These are phyloP conservation scores for Peronospora belbahrii DNA, from an alignment of 352 stramenopile genomes.

Conservation along the genomic window DNA sequence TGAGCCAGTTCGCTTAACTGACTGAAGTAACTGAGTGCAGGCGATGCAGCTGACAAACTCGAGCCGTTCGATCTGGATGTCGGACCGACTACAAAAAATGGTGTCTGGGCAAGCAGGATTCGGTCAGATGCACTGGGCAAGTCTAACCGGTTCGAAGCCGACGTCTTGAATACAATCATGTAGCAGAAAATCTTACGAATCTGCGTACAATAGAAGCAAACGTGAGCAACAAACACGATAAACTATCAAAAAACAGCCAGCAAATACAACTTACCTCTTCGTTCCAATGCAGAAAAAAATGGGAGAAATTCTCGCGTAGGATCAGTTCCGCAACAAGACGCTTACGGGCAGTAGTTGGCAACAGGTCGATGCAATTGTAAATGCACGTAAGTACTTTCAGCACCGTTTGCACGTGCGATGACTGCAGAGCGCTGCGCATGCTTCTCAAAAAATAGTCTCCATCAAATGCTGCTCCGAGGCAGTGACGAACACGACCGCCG, in stretches of 20 bases:
- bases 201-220: constrained; percentile 13
- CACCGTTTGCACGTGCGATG: constrained; percentile 73
- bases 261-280: constrained; percentile 53
- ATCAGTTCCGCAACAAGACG: constrained; percentile 66
- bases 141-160: constrained; percentile 65
- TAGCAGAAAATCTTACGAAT: constrained; percentile 84
- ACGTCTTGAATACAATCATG: constrained; percentile 80
- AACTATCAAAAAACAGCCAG: neutral
- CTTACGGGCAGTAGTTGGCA: constrained; percentile 56
- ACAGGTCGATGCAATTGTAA: constrained; percentile 72
- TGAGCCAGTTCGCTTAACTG: constrained; percentile 69
- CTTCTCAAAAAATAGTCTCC: constrained; percentile 59
- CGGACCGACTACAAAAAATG: constrained; percentile 48
- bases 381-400: constrained; percentile 83
- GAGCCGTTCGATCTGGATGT: constrained; percentile 10
- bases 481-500: constrained; percentile 28
- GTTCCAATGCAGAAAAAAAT: constrained; percentile 84
- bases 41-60: constrained; percentile 22
- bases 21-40: constrained; percentile 52
- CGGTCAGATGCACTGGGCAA: constrained; percentile 63
- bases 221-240: neutral
- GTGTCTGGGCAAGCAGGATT: constrained; percentile 62
- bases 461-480: constrained; percentile 48
- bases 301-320: constrained; percentile 82
- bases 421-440: constrained; percentile 66